Conservation (phyloP, 805 yeast species). For the Peterozyma xylosa region DNA sequence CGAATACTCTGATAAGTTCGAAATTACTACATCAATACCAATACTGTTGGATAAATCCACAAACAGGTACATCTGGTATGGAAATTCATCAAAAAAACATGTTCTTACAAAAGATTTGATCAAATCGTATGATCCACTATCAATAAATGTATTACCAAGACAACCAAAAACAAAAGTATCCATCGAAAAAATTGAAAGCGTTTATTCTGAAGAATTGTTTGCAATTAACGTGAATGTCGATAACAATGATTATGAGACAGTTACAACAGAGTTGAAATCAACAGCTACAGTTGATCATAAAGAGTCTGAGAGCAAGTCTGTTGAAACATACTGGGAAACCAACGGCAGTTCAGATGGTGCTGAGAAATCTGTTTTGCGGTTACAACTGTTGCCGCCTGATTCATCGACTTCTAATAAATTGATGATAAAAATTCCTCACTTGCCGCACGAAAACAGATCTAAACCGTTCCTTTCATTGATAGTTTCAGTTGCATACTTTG, state of each 20-base stretch:
- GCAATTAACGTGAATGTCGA: slow-evolving; percentile 16
- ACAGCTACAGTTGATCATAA: slow-evolving; percentile 3
- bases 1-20: background rate
- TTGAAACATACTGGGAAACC: background rate
- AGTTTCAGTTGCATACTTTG: slow-evolving; percentile 14
- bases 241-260: slow-evolving; percentile 23
- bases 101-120: slow-evolving; percentile 8
- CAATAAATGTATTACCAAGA: slow-evolving; percentile 27
- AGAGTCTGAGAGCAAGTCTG: background rate
- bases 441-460: background rate
- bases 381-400: background rate
- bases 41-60: background rate
- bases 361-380: background rate
- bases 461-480: background rate
- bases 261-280: slow-evolving; percentile 20
- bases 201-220: slow-evolving; percentile 23
- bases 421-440: background rate
- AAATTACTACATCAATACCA: background rate
- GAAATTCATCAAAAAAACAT: background rate
- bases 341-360: background rate
- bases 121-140: slow-evolving; percentile 12
- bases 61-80: slow-evolving; percentile 1
- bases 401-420: background rate
- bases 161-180: slow-evolving; percentile 25
- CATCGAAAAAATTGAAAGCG: slow-evolving; percentile 17